Percentiles rank a stretch among this genome's conserved stretches.
Conservation (phyloP, 768 basidiomycete species). For the Mycena galericulata region DNA sequence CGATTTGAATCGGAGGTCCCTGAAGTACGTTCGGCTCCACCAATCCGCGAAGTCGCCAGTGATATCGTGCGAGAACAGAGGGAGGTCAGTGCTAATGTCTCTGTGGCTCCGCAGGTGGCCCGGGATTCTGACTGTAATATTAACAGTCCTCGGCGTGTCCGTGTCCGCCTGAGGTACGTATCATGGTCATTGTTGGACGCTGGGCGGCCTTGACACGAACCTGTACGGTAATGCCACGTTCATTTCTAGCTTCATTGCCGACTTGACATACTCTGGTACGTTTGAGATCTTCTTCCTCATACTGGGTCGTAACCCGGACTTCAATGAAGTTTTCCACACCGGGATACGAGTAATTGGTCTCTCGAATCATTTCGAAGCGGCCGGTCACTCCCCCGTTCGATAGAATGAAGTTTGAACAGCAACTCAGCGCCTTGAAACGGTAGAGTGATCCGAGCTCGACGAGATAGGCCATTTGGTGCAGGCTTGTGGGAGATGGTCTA, state of each 20-base stretch:
- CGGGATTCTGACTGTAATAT: conserved; percentile 7
- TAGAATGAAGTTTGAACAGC: conserved; percentile 14
- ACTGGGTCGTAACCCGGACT: not conserved
- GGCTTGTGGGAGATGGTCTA: conserved; percentile 4
- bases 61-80: conserved; percentile 10
- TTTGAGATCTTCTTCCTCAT: not conserved
- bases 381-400: conserved; percentile 3
- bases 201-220: not conserved
- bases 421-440: conserved; percentile 7
- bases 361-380: conserved; percentile 10
- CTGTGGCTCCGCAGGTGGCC: not conserved
- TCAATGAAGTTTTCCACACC: not conserved
- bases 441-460: not conserved
- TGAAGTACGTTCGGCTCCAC: conserved; percentile 16
- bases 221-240: conserved; percentile 10
- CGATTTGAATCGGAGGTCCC: conserved; percentile 15
- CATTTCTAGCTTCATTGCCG: conserved; percentile 12
- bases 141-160: not conserved
- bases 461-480: conserved; percentile 14
- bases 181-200: too few species aligned
- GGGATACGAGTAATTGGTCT: conserved; percentile 15
- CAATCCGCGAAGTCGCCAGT: conserved; percentile 4
- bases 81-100: conserved; percentile 10
- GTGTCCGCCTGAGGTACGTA: not conserved
- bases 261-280: conserved; percentile 9